Percentiles rank a stretch among this genome's conserved stretches.
Evolutionary conservation across 2,329 filamentous ascomycete species (phyloP).

Genomic region (Zymoseptoria brevis): DNA sequence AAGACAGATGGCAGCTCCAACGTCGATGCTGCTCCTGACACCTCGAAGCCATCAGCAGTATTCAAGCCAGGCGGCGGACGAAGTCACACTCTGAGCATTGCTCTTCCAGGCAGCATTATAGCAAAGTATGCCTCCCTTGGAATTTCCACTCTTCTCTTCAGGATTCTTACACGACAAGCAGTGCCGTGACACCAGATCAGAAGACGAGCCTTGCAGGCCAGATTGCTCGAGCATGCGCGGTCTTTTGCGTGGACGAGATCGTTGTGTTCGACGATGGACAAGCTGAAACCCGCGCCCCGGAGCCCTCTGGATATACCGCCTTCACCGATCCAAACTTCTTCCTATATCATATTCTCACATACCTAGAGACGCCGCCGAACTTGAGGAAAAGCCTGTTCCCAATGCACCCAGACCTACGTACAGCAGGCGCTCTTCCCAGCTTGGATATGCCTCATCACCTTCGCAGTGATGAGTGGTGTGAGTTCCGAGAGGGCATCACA

Average conservation of each 20-base stretch:
- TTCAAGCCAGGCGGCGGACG: constrained; percentile 59
- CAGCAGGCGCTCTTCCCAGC: constrained; percentile 64
- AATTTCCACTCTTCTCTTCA: background rate
- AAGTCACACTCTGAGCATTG: constrained; percentile 67
- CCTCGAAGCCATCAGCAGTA: constrained; percentile 60
- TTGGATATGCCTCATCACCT: constrained; percentile 83
- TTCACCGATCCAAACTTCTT: constrained; percentile 72
- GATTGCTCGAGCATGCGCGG: constrained; percentile 70
- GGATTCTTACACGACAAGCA: constrained; percentile 28
- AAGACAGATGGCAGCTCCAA: constrained; percentile 7
- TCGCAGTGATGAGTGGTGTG: constrained; percentile 65
- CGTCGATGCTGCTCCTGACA: constrained; percentile 35
- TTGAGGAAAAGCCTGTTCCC: constrained; percentile 69
- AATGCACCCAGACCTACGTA: constrained; percentile 67
- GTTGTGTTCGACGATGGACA: constrained; percentile 71
- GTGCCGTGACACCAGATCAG: constrained; percentile 64
- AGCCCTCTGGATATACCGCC: constrained; percentile 51
- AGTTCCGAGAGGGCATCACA: constrained; percentile 71
- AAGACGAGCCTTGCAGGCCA: constrained; percentile 65
- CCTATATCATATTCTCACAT: constrained; percentile 68
- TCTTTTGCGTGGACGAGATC: constrained; percentile 79
- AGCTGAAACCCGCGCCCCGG: constrained; percentile 23
- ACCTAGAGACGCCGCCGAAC: constrained; percentile 77
- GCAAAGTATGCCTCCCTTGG: constrained; percentile 48
- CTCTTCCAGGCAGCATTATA: constrained; percentile 69